phyloP scores from a whole-genome alignment of 2,329 filamentous ascomycete genomes.

The Diaporthe sp. region DNA sequence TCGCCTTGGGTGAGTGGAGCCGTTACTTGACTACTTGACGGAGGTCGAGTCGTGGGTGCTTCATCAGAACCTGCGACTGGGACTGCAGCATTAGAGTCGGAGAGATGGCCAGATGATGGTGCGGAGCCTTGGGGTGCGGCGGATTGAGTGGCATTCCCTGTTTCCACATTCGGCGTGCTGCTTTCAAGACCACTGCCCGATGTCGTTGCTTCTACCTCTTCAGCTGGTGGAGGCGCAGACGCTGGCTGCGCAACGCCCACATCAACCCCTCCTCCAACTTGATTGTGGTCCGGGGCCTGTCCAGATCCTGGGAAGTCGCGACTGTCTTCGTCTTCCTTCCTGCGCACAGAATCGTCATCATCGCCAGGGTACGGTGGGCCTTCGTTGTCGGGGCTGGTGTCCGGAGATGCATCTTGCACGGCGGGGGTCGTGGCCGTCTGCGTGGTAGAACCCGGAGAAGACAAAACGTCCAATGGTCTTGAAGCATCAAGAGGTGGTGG shows the following conservation, averaged over 20 bases:
- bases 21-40: not conserved
- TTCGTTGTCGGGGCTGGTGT: conserved; percentile 80
- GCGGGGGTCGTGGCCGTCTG: conserved; percentile 80
- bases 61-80: not conserved
- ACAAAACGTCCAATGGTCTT: conserved; percentile 56
- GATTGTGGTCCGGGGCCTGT: conserved; percentile 36
- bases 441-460: conserved; percentile 73
- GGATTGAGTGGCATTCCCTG: not conserved
- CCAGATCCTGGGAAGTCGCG: conserved; percentile 32
- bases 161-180: not conserved
- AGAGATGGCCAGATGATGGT: not conserved
- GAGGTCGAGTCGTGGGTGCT: not conserved
- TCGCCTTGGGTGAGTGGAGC: not conserved
- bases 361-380: conserved; percentile 64
- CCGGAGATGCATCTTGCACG: conserved; percentile 74
- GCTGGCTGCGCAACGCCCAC: conserved; percentile 45
- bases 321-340: conserved; percentile 46
- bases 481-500: conserved; percentile 47
- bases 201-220: conserved; percentile 47
- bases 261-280: conserved; percentile 16
- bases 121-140: not conserved
- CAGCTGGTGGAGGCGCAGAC: conserved; percentile 58
- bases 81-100: not conserved
- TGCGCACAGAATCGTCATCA: conserved; percentile 55
- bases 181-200: not conserved